These are phyloP conservation scores for Theileria equi DNA, from an alignment of 169 alveolate species.

Conservation along the genomic window DNA sequence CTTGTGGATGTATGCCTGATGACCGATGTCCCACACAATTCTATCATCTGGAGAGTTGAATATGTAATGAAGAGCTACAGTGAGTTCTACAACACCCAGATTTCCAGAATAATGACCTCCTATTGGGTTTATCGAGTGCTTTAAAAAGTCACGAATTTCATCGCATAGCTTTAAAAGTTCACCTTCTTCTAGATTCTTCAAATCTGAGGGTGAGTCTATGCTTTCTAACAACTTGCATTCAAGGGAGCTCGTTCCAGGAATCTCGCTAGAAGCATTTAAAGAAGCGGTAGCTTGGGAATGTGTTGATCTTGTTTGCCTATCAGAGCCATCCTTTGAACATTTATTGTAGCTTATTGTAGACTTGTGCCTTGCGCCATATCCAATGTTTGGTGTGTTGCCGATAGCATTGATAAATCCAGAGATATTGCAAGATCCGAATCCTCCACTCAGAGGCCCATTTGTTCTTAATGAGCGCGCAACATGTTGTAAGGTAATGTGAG, in stretches of 20 bases:
- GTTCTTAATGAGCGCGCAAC: too few relatives aligned
- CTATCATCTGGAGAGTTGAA: slow-evolving; percentile 81
- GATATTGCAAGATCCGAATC: too few relatives aligned
- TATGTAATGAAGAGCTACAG: slow-evolving; percentile 76
- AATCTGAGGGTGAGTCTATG: slow-evolving; percentile 26
- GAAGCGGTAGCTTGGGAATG: too few relatives aligned
- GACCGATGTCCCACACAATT: slow-evolving; percentile 82
- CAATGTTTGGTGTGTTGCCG: too few relatives aligned
- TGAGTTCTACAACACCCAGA: slow-evolving; percentile 82
- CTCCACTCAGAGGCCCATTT: too few relatives aligned
- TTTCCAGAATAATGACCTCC: slow-evolving; percentile 85
- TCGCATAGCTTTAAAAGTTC: slow-evolving; percentile 53
- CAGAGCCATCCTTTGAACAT: too few relatives aligned
- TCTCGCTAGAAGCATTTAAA: too few relatives aligned
- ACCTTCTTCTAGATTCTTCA: slow-evolving; percentile 43
- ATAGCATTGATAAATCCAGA: too few relatives aligned
- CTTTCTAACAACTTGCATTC: neutral
- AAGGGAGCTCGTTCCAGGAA: neutral
- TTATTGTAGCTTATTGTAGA: too few relatives aligned
- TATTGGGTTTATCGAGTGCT: slow-evolving; percentile 38
- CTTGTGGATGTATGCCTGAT: slow-evolving; percentile 83
- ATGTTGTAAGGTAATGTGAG: too few relatives aligned
- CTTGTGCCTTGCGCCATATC: too few relatives aligned
- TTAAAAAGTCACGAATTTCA: slow-evolving; percentile 30
- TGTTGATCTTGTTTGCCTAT: too few relatives aligned